A percentile compares a stretch with the other conserved stretches of the same genome.
Evolutionary conservation across 2,329 filamentous ascomycete genomes (phyloP).

Genomic region (Fusarium globosum): DNA sequence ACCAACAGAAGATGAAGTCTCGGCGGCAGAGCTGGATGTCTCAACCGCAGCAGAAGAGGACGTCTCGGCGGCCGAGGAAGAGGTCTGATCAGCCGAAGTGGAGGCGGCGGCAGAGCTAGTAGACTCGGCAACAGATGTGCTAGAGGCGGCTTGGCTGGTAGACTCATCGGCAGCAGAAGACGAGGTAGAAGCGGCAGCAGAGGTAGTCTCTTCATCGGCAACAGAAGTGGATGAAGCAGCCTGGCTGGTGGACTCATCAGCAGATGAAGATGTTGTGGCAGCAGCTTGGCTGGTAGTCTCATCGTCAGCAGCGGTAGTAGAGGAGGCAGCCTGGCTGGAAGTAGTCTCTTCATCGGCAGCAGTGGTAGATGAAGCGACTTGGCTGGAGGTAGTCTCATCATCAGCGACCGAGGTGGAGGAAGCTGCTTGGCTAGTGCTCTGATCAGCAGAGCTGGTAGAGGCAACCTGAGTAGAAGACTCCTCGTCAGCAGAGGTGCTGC

Average conservation of each 20-base stretch:
- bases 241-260: not conserved
- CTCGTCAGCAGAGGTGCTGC: not conserved
- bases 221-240: not conserved
- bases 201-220: not conserved
- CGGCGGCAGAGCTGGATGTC: not conserved
- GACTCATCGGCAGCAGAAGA: not conserved
- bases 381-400: not conserved
- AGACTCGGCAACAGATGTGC: too few relatives aligned
- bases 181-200: not conserved
- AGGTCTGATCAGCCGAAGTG: not conserved
- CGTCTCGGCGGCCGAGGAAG: not conserved
- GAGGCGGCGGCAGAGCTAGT: not conserved
- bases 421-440: not conserved
- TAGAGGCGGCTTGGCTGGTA: too few relatives aligned
- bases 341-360: not conserved
- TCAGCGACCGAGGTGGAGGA: not conserved
- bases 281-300: not conserved
- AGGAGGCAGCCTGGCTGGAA: not conserved
- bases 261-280: not conserved
- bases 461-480: not conserved
- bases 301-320: not conserved
- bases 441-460: not conserved
- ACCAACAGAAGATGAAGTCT: not conserved
- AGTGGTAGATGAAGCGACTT: not conserved
- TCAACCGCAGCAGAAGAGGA: not conserved